These are phyloP conservation scores for Rugosomyces carneus DNA, from an alignment of 1,284 basidiomycete genomes.

Conservation along the genomic window DNA sequence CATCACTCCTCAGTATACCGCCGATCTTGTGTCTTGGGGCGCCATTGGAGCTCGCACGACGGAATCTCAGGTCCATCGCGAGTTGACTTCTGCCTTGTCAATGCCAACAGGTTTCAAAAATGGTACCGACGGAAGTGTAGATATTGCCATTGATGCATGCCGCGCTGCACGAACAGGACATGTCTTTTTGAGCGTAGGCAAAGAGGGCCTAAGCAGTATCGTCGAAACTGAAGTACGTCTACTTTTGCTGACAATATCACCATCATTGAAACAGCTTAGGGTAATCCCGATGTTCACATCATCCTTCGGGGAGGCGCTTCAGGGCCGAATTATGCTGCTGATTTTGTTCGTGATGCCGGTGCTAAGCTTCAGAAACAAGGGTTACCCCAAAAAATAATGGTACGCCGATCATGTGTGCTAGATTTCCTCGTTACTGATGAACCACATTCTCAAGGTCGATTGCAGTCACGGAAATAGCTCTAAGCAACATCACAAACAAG, in stretches of 20 bases:
- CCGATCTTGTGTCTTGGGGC: constrained; percentile 95
- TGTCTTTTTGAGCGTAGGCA: constrained; percentile 90
- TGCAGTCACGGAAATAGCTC: constrained; percentile 94
- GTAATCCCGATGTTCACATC: constrained; percentile 86
- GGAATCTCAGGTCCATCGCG: constrained; percentile 94
- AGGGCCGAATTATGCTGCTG: constrained; percentile 81
- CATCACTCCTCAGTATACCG: constrained; percentile 90
- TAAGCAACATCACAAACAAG: constrained; percentile 82
- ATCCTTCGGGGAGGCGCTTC: constrained; percentile 84
- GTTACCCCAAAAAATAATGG: constrained; percentile 80
- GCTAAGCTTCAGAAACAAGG: constrained; percentile 77
- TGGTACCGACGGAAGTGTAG: constrained; percentile 70
- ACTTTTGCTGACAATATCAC: background rate
- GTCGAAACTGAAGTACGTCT: constrained; percentile 74
- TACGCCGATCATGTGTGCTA: constrained; percentile 27
- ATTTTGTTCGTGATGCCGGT: constrained; percentile 74
- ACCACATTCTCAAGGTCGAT: constrained; percentile 59
- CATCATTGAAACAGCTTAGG: constrained; percentile 26
- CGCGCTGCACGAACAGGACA: constrained; percentile 82
- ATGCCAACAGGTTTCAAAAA: constrained; percentile 88
- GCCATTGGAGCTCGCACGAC: constrained; percentile 96
- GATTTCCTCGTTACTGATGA: background rate
- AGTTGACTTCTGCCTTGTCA: constrained; percentile 78
- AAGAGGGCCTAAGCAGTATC: constrained; percentile 88
- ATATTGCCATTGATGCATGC: constrained; percentile 88